phyloP scores from a whole-genome alignment of 1,284 basidiomycete species.

The Apiotrichum brassicae region DNA sequence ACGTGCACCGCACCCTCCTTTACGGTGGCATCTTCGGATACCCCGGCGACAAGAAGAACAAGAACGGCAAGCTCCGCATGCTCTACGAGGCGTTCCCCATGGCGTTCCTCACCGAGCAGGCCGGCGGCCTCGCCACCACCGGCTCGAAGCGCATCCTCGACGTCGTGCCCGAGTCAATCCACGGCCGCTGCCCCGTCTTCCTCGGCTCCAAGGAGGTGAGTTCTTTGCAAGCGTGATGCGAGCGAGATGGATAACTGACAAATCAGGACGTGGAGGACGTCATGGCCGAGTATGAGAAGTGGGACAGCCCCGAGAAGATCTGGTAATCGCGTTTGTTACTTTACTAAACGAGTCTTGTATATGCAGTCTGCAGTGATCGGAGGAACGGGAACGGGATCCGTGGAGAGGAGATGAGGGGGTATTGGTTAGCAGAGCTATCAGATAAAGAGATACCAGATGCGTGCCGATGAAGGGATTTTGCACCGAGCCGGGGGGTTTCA shows the following conservation, averaged over 20 bases:
- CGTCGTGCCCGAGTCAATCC: conserved; percentile 79
- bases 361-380: background rate
- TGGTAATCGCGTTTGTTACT: too few species aligned
- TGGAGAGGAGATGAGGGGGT: too few species aligned
- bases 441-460: too few species aligned
- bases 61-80: conserved; percentile 83
- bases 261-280: conserved; percentile 79
- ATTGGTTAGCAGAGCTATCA: too few species aligned
- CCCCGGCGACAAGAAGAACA: conserved; percentile 96
- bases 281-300: conserved; percentile 66
- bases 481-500: too few species aligned
- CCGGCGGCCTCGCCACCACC: conserved; percentile 93
- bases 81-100: conserved; percentile 99
- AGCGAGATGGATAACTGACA: too few species aligned
- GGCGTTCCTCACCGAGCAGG: conserved; percentile 92
- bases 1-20: conserved; percentile 78
- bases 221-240: too few species aligned
- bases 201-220: conserved; percentile 67
- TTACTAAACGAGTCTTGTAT: too few species aligned
- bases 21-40: conserved; percentile 99
- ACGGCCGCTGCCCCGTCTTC: conserved; percentile 91
- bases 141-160: conserved; percentile 89
- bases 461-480: too few species aligned
- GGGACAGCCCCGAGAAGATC: background rate
- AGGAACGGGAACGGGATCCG: too few species aligned